phyloP scores from a whole-genome alignment of 352 stramenopile genomes.

The Pythium guiyangense region DNA sequence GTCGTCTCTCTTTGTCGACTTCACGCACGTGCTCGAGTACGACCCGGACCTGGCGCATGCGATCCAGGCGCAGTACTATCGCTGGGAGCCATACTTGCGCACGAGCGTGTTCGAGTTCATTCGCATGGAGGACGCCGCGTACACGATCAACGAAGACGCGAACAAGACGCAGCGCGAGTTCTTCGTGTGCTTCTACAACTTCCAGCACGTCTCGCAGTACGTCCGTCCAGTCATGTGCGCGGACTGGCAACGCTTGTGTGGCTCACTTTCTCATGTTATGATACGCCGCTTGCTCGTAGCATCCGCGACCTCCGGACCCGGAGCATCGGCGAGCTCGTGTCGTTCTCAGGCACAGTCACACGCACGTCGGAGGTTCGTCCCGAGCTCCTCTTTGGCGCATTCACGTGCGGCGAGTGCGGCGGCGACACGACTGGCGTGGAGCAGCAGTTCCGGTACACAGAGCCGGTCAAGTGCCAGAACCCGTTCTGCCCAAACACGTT shows the following conservation, averaged over 20 bases:
- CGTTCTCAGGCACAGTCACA: constrained; percentile 96
- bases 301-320: constrained; percentile 91
- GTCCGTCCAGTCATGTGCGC: background rate
- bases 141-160: constrained; percentile 77
- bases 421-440: constrained; percentile 89
- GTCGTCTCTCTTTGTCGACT: constrained; percentile 86
- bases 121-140: constrained; percentile 62
- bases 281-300: constrained; percentile 25
- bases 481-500: constrained; percentile 92
- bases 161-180: constrained; percentile 79
- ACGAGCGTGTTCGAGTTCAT: constrained; percentile 79
- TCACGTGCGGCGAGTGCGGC: constrained; percentile 94
- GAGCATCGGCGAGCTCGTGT: constrained; percentile 92
- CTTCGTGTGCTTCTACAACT: constrained; percentile 90
- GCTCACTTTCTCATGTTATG: background rate
- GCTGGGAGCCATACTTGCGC: constrained; percentile 76
- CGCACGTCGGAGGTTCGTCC: constrained; percentile 96
- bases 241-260: too few species aligned
- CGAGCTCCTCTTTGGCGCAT: constrained; percentile 94
- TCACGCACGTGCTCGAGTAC: constrained; percentile 79
- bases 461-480: constrained; percentile 96
- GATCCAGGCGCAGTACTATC: constrained; percentile 83
- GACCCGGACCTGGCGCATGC: constrained; percentile 77
- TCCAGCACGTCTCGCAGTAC: constrained; percentile 81
- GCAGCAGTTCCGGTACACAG: constrained; percentile 98